phyloP scores from a whole-genome alignment of 257 asterid genomes.

The Nicotiana otophora region DNA sequence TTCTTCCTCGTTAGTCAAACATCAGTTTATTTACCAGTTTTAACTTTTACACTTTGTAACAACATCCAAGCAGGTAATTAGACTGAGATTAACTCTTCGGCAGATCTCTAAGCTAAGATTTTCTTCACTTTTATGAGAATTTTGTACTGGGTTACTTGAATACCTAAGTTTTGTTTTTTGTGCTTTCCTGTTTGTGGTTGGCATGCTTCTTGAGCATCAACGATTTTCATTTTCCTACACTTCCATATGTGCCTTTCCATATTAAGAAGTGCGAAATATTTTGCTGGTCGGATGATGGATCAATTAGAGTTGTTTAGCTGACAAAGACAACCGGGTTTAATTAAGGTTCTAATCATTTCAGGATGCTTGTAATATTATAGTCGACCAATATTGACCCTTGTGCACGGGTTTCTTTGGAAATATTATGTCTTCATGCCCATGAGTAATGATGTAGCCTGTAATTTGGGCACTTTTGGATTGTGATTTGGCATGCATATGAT shows the following conservation, averaged over 20 bases:
- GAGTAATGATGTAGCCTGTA: too few species aligned
- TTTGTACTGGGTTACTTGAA: not conserved
- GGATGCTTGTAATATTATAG: not conserved
- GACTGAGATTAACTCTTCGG: constrained; percentile 2
- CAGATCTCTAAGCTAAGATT: not conserved
- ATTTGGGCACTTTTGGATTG: too few species aligned
- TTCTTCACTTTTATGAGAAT: constrained; percentile 2
- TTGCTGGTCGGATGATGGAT: not conserved
- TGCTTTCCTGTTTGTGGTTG: not conserved
- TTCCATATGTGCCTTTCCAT: not conserved
- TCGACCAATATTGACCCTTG: not conserved
- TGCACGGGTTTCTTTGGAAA: not conserved
- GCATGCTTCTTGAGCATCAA: not conserved
- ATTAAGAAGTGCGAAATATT: not conserved
- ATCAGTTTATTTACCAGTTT: constrained; percentile 6
- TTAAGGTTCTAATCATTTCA: not conserved
- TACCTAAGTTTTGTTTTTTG: not conserved
- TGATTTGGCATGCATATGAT: too few species aligned
- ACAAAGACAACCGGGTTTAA: not conserved
- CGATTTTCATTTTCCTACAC: not conserved
- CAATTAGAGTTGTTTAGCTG: not conserved
- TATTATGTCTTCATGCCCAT: not conserved
- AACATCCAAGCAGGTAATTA: constrained; percentile 6
- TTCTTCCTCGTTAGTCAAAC: not conserved
- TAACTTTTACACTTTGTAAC: constrained; percentile 7